Conservation (phyloP, 805 yeast species). For the Spathaspora sp. region DNA sequence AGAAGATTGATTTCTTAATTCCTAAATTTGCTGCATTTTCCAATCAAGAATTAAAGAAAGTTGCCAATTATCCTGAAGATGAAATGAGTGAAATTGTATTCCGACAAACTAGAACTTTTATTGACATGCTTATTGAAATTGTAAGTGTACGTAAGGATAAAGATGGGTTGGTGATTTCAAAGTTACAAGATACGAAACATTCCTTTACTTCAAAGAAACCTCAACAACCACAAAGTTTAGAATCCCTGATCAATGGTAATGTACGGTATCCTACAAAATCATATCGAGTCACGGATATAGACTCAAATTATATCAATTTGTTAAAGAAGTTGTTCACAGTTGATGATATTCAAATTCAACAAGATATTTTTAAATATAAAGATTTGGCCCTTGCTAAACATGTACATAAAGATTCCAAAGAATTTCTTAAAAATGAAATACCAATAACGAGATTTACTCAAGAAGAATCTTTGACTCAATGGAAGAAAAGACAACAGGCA, state of each 20-base stretch:
- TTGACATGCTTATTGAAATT: slow-evolving; percentile 32
- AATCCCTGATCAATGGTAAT: slow-evolving; percentile 2
- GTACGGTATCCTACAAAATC: slow-evolving; percentile 42
- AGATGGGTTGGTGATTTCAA: slow-evolving; percentile 35
- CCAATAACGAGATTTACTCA: slow-evolving; percentile 14
- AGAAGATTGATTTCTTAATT: slow-evolving; percentile 41
- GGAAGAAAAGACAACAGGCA: slow-evolving; percentile 29
- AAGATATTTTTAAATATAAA: slow-evolving; percentile 45
- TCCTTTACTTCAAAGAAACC: slow-evolving; percentile 28
- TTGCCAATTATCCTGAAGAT: slow-evolving; percentile 27
- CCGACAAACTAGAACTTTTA: slow-evolving; percentile 32
- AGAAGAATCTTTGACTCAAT: slow-evolving; percentile 20
- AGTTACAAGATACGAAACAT: slow-evolving; percentile 23
- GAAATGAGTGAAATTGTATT: slow-evolving; percentile 32
- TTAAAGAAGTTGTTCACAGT: slow-evolving; percentile 48
- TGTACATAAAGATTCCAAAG: slow-evolving; percentile 32
- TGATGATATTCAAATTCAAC: slow-evolving; percentile 48
- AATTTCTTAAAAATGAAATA: slow-evolving; percentile 12
- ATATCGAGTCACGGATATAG: slow-evolving; percentile 53
- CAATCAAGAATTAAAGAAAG: slow-evolving; percentile 47
- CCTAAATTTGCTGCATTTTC: slow-evolving; percentile 52
- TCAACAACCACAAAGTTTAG: slow-evolving; percentile 4
- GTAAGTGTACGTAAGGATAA: slow-evolving; percentile 30
- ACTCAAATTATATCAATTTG: slow-evolving; percentile 38
- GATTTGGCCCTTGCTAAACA: slow-evolving; percentile 37